These are phyloP conservation scores for Saururus chinensis DNA, from an alignment of 164 flowering plant species.

Conservation along the genomic window DNA sequence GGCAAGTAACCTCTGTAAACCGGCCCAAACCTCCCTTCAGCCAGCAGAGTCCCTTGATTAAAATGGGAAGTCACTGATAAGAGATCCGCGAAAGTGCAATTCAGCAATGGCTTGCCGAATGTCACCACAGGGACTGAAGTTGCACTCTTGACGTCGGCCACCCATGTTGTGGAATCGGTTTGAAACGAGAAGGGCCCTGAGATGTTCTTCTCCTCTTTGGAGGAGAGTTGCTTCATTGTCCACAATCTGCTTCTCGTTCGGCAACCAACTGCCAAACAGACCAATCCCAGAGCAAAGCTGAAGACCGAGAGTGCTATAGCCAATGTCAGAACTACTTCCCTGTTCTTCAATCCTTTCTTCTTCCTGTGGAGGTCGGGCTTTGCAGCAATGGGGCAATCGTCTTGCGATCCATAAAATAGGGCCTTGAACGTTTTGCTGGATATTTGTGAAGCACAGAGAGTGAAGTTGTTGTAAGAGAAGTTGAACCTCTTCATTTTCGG, in stretches of 20 bases:
- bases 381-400: conserved; percentile 19
- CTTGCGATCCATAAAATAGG: conserved; percentile 10
- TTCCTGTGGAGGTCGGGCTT: conserved; percentile 17
- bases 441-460: conserved; percentile 11
- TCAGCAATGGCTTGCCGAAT: conserved; percentile 82
- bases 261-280: conserved; percentile 57
- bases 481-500: conserved; percentile 17
- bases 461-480: conserved; percentile 20
- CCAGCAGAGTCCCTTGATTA: conserved; percentile 62
- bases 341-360: conserved; percentile 21
- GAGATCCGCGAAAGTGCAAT: conserved; percentile 76
- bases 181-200: conserved; percentile 90
- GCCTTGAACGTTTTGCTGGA: conserved; percentile 4
- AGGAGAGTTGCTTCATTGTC: conserved; percentile 54
- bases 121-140: conserved; percentile 65
- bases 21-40: conserved; percentile 84
- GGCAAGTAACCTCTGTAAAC: conserved; percentile 78
- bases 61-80: conserved; percentile 81
- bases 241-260: conserved; percentile 44
- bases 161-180: conserved; percentile 88
- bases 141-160: conserved; percentile 82
- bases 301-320: conserved; percentile 41
- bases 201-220: conserved; percentile 53
- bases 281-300: conserved; percentile 42
- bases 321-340: conserved; percentile 28